Percentiles rank a stretch among this genome's conserved stretches.
phyloP scores from a whole-genome alignment of 805 yeast species.

The Barnettozyma botsteinii region DNA sequence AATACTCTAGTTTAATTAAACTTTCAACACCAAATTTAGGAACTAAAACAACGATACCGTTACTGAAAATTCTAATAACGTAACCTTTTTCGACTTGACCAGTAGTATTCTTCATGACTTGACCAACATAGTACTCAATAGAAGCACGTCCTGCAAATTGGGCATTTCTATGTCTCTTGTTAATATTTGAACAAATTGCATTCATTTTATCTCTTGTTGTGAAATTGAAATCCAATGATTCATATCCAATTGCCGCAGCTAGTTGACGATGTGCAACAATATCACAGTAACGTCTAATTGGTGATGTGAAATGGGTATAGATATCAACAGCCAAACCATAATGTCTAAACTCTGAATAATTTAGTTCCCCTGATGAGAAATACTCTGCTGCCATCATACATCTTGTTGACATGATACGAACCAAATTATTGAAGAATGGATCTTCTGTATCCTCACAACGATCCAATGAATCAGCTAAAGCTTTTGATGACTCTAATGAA shows the following conservation, averaged over 20 bases:
- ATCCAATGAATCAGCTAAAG: slow-evolving; percentile 91
- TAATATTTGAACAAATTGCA: slow-evolving; percentile 78
- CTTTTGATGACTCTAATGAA: slow-evolving; percentile 78
- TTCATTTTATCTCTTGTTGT: slow-evolving; percentile 91
- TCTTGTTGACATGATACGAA: slow-evolving; percentile 95
- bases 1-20: slow-evolving; percentile 71
- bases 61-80: slow-evolving; percentile 84
- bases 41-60: slow-evolving; percentile 91
- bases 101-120: slow-evolving; percentile 70
- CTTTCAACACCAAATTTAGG: slow-evolving; percentile 97
- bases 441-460: slow-evolving; percentile 78
- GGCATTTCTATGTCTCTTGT: slow-evolving; percentile 92
- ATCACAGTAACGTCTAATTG: slow-evolving; percentile 97
- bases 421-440: slow-evolving; percentile 85
- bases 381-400: slow-evolving; percentile 99
- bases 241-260: slow-evolving; percentile 97
- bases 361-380: slow-evolving; percentile 84
- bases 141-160: slow-evolving; percentile 99
- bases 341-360: slow-evolving; percentile 89
- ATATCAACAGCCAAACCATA: slow-evolving; percentile 97
- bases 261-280: slow-evolving; percentile 95
- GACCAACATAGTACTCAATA: slow-evolving; percentile 96
- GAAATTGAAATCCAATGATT: slow-evolving; percentile 71
- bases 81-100: slow-evolving; percentile 76
- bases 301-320: slow-evolving; percentile 97